Evolutionary conservation across 768 basidiomycete genomes (phyloP).

Genomic region (Naganishia vishniacii): DNA sequence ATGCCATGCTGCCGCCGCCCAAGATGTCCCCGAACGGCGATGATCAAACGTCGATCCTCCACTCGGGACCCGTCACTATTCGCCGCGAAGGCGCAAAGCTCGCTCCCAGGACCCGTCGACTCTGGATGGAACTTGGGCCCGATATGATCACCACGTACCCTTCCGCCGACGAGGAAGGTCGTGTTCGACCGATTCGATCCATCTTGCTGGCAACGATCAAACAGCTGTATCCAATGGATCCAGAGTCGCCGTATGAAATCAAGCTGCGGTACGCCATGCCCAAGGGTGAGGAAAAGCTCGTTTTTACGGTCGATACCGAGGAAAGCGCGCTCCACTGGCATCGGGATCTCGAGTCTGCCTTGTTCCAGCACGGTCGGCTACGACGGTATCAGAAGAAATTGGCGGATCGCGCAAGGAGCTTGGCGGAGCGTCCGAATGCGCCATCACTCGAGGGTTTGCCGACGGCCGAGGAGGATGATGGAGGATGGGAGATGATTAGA

Average conservation of each 20-base stretch:
- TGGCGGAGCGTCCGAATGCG: conserved; percentile 19
- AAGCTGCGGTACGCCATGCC: conserved; percentile 48
- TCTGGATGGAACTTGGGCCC: conserved; percentile 61
- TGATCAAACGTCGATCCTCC: conserved; percentile 50
- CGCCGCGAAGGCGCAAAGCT: conserved; percentile 49
- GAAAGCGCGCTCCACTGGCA: conserved; percentile 49
- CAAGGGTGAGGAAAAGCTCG: conserved; percentile 37
- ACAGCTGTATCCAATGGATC: conserved; percentile 53
- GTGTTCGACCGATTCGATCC: conserved; percentile 56
- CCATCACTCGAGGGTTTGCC: conserved; percentile 18
- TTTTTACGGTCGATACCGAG: conserved; percentile 59
- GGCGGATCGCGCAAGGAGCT: conserved; percentile 24
- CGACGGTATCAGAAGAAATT: conserved; percentile 27
- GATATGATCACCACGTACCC: conserved; percentile 61
- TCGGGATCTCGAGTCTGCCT: conserved; percentile 37
- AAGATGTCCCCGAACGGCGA: conserved; percentile 4
- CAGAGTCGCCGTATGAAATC: conserved; percentile 53
- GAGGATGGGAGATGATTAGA: conserved; percentile 46
- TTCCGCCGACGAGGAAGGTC: conserved; percentile 57
- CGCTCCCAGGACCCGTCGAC: conserved; percentile 53
- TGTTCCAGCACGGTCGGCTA: conserved; percentile 39
- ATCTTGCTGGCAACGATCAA: conserved; percentile 54
- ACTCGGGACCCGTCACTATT: conserved; percentile 55
- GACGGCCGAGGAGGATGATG: conserved; percentile 24
- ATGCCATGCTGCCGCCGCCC: conserved; percentile 58